phyloP scores from a whole-genome alignment of 345 rosid genomes.

The Microcos paniculata region DNA sequence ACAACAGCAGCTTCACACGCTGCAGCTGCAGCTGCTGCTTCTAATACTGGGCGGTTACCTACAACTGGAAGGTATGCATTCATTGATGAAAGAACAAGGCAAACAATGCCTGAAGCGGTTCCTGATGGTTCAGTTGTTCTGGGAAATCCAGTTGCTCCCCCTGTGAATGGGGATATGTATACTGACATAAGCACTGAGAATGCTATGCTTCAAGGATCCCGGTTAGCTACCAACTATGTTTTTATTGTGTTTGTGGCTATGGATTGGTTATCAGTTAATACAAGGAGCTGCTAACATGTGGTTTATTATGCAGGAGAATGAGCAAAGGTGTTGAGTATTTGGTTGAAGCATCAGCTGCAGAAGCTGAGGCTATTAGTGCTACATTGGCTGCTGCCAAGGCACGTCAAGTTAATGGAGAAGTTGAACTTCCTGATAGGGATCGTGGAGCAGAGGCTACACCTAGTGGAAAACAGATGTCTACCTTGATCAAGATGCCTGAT shows the following conservation, averaged over 20 bases:
- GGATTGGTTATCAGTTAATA: constrained; percentile 15
- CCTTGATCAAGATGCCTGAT: constrained; percentile 67
- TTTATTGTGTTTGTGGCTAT: not conserved
- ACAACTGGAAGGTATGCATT: constrained; percentile 87
- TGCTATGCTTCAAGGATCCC: constrained; percentile 72
- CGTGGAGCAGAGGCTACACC: constrained; percentile 94
- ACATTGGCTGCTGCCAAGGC: constrained; percentile 99
- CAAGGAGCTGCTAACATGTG: constrained; percentile 18
- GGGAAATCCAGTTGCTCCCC: constrained; percentile 96
- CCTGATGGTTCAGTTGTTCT: constrained; percentile 85
- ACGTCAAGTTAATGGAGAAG: constrained; percentile 85
- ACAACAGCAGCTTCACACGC: constrained; percentile 92
- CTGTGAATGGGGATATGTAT: constrained; percentile 86
- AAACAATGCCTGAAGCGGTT: constrained; percentile 54
- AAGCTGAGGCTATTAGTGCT: constrained; percentile 98
- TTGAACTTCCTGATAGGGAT: constrained; percentile 85
- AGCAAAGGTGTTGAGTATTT: constrained; percentile 93
- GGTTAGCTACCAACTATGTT: constrained; percentile 43
- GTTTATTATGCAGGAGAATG: constrained; percentile 57
- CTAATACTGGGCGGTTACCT: constrained; percentile 61
- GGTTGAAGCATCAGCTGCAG: constrained; percentile 98
- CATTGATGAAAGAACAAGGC: constrained; percentile 79
- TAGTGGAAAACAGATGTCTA: constrained; percentile 73
- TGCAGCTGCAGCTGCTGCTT: constrained; percentile 85
- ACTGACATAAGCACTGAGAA: constrained; percentile 94